A percentile compares a stretch with the other conserved stretches of the same genome.
Conservation (phyloP, 2,329 filamentous ascomycete genomes). For the Corynespora cassiicola region DNA sequence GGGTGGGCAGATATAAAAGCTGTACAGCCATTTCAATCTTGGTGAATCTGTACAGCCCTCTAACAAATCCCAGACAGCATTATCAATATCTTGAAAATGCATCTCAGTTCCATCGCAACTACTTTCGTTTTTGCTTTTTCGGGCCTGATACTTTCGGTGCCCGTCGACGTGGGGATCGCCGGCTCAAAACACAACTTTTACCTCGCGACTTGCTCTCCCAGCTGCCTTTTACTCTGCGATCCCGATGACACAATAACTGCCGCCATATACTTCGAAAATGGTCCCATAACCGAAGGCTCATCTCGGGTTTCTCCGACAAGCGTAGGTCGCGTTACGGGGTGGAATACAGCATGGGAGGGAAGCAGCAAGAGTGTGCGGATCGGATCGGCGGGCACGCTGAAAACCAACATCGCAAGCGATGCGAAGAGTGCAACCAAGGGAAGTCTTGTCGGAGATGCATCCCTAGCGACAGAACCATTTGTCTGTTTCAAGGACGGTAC, state of each 20-base stretch:
- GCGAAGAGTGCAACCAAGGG: conserved; percentile 16
- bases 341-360: conserved; percentile 17
- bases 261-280: conserved; percentile 16
- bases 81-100: too few species aligned
- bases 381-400: conserved; percentile 17
- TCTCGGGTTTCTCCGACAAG: conserved; percentile 2
- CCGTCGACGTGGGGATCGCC: too few species aligned
- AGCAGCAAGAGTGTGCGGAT: conserved; percentile 12
- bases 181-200: conserved; percentile 27
- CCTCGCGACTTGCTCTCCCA: conserved; percentile 16
- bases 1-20: too few species aligned
- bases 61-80: too few species aligned
- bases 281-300: conserved; percentile 11
- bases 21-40: too few species aligned
- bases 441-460: conserved; percentile 20
- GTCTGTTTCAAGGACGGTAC: conserved; percentile 25
- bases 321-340: conserved; percentile 3
- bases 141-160: too few species aligned
- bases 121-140: too few species aligned
- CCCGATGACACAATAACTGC: conserved; percentile 12
- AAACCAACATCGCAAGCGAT: conserved; percentile 10
- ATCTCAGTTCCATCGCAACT: too few species aligned
- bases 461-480: conserved; percentile 19
- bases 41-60: too few species aligned
- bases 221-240: conserved; percentile 20